Evolutionary conservation across 2,329 filamentous ascomycete genomes (phyloP).

Genomic region (Ustilaginoidea virens): DNA sequence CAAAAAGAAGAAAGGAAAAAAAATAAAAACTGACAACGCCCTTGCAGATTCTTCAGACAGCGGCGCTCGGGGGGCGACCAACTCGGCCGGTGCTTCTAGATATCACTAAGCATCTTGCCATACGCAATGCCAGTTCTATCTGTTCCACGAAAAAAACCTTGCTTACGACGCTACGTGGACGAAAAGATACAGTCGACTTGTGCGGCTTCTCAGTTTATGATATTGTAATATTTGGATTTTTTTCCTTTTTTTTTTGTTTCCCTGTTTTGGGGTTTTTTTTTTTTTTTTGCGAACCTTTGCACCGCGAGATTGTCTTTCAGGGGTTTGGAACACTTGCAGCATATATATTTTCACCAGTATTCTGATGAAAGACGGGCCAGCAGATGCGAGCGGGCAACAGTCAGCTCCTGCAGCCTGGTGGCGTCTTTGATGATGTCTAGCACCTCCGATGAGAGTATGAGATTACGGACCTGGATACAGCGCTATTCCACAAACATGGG

Average conservation of each 20-base stretch:
- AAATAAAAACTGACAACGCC: not conserved
- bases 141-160: too few relatives aligned
- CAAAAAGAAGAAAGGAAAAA: too few relatives aligned
- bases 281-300: conserved; percentile 1
- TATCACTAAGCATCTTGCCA: conserved; percentile 25
- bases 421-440: conserved; percentile 21
- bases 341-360: conserved; percentile 4
- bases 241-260: too few relatives aligned
- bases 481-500: conserved; percentile 24
- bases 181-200: conserved; percentile 1
- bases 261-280: too few relatives aligned
- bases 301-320: not conserved
- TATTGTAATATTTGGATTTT: conserved; percentile 4
- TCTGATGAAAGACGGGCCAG: conserved; percentile 6
- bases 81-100: conserved; percentile 18
- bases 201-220: conserved; percentile 1
- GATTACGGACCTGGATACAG: conserved; percentile 23
- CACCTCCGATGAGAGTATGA: conserved; percentile 20
- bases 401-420: not conserved
- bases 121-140: too few relatives aligned
- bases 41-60: conserved; percentile 26
- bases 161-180: conserved; percentile 2
- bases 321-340: not conserved
- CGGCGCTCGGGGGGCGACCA: conserved; percentile 21
- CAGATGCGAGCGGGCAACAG: not conserved